Base-by-base conservation (phyloP, 352 stramenopile genomes). In the Pythium rishiriense region DNA sequence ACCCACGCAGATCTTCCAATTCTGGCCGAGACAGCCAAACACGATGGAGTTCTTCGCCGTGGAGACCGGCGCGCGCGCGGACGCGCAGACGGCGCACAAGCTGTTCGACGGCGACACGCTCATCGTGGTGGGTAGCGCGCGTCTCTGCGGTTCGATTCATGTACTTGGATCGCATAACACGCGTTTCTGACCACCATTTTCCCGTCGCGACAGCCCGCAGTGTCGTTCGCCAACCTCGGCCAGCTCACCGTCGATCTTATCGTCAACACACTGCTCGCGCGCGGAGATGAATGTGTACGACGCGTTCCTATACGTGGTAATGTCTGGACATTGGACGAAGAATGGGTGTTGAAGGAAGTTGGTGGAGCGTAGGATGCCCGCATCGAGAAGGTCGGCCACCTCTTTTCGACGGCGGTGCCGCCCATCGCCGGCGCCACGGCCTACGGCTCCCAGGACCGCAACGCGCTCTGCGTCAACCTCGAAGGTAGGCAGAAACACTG, bases 191-290 rank as follows among this genome's bases (percentile, higher is more conserved):
- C 37, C 37, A 5, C n/a, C n/a, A 19, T 43, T 43, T 17, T 43
- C 11, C 37, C 9, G n/a, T 17, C 14, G 9, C 7, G 9, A 4
- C 58, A 94, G 85, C 85, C 85, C 6, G 78, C 76, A 17, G 73
- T 94, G 45, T 94, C 85, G 7, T 90, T 80, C 58, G 85, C 81
- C n/a, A 94, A 94, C 63, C 57, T 94, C 33, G 85, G 85, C 22
- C 85, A 94, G 66, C 62, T 94, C 59, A 80, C 80, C 22, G 62
- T 93, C n/a, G 85, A 93, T 66, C 73, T 92, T 29, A 31, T 90
- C 35, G 66, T 91, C 67, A 94, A 91, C 66, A 90, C 83, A 62
- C 64, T 91, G 42, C 72, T 94, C 21, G 70, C 76, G 47, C 72
- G 79, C 37, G 81, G 71, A 25, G 21, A 75, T 22, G 62, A 41